phyloP scores from a whole-genome alignment of 805 yeast genomes.

The Kodamaea sagamina region DNA sequence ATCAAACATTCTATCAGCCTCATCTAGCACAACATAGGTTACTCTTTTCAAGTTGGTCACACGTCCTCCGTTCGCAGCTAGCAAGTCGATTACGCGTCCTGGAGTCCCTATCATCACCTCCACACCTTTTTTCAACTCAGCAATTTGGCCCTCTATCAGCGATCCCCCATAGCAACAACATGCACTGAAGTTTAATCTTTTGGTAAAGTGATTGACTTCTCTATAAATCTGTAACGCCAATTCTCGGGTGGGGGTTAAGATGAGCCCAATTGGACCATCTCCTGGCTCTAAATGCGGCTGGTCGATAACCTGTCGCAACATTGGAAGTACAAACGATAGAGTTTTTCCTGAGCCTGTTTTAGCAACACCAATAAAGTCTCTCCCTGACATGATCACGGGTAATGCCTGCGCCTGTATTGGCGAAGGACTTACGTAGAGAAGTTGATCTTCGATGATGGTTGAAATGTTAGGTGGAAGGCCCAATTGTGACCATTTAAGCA shows the following conservation, averaged over 20 bases:
- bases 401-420: conserved; percentile 89
- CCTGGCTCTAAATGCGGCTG: conserved; percentile 51
- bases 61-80: conserved; percentile 81
- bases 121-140: conserved; percentile 72
- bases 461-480: conserved; percentile 68
- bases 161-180: conserved; percentile 93
- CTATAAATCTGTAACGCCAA: conserved; percentile 79
- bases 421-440: conserved; percentile 67
- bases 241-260: conserved; percentile 91
- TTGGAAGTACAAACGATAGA: conserved; percentile 79
- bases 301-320: conserved; percentile 79
- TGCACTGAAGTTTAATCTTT: conserved; percentile 50
- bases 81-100: conserved; percentile 86
- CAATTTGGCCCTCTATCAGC: conserved; percentile 77
- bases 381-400: conserved; percentile 87
- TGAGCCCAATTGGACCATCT: conserved; percentile 75
- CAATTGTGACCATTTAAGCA: conserved; percentile 75
- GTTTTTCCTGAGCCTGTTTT: conserved; percentile 98
- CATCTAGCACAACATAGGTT: conserved; percentile 87
- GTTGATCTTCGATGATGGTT: conserved; percentile 49
- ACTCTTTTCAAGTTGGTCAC: conserved; percentile 66
- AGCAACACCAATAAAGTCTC: conserved; percentile 91
- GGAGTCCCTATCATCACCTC: conserved; percentile 92
- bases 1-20: conserved; percentile 96
- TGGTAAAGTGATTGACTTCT: conserved; percentile 62